Evolutionary conservation across 2,329 filamentous ascomycete genomes (phyloP), one percentile per base, ranked within the genome.

Genomic region (Meredithiella fracta): DNA sequence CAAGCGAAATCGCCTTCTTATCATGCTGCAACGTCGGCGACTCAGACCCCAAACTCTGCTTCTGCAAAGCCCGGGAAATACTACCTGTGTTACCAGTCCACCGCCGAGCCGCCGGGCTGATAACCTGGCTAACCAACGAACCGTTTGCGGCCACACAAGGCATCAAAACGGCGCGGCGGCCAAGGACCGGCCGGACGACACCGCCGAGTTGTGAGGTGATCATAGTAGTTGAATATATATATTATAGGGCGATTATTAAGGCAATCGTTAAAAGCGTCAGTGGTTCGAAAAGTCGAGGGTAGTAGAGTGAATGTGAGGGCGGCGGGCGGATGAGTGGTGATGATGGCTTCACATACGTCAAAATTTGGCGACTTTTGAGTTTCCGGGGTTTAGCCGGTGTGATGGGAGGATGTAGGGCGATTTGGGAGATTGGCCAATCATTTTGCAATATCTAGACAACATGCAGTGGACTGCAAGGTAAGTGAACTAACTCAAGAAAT

Each of bases 301-400:
- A 15, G 9, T 20, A 2, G 5, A 29, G 17, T n/a, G n/a, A n/a
- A 25, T 17, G 15, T 17, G 9, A 23, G 29, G 20, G 22, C 6
- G 17, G 15, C 17, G n/a, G 8, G 20, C 25, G 22, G 29, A 25
- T 20, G 8, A 23, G 29, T 31, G 17, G 15, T 52, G 22, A 38
- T 42, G 52, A 54, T 58, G 31, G 53, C 56, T 54, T 58, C 53
- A 51, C 52, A 49, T 51, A 52, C 25, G 51, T 58, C 34, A 52
- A 47, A 58, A 55, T 54, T 58, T 58, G 44, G 52, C 37, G 53
- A 15, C 14, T 11, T 20, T 25, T 17, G n/a, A 26, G 47, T 47
- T 34, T 40, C 54, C 54, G 42, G 31, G 34, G n/a, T 40, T 58
- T 58, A 58, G 47, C 56, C 56, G 56, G 25, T 4, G n/a, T 20